Percentiles rank a stretch among this genome's conserved stretches.
These are phyloP conservation scores for Aspergillus nidulans DNA, from an alignment of 495 filamentous ascomycete species.

Conservation along the genomic window DNA sequence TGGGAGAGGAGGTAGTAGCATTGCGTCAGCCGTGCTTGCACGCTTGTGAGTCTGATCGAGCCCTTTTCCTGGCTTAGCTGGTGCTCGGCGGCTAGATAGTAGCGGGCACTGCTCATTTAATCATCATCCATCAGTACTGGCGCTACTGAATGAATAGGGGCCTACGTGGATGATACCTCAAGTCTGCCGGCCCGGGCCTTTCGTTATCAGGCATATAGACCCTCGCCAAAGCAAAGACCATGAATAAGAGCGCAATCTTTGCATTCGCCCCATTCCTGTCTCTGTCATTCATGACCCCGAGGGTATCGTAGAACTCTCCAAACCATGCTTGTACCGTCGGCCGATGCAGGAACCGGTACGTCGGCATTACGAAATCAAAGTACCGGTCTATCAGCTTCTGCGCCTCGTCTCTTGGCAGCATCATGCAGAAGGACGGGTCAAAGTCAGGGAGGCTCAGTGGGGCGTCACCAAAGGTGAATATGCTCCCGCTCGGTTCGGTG, in stretches of 20 bases:
- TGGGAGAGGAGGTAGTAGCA: conserved; percentile 9
- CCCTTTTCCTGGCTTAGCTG: conserved; percentile 3
- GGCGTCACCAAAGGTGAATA: conserved; percentile 23
- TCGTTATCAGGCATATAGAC: neutral
- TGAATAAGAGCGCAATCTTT: conserved; percentile 7
- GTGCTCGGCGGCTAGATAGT: conserved; percentile 3
- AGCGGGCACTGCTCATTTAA: neutral
- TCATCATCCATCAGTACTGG: neutral
- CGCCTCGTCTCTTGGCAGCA: neutral
- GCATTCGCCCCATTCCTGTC: neutral
- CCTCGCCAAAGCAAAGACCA: conserved; percentile 1
- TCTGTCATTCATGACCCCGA: conserved; percentile 9
- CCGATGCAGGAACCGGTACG: conserved; percentile 23
- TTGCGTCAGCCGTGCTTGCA: conserved; percentile 9
- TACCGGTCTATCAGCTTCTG: conserved; percentile 12
- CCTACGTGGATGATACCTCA: neutral
- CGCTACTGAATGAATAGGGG: too few species aligned
- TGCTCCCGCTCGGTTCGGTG: neutral
- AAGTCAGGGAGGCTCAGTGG: conserved; percentile 9
- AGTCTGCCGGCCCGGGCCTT: neutral
- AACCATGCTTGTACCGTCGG: conserved; percentile 20
- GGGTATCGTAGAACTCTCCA: conserved; percentile 21
- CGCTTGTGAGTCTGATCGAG: neutral
- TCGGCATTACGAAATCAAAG: conserved; percentile 28
- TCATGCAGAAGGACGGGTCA: conserved; percentile 15